Conservation (phyloP, 2,329 filamentous ascomycete species). For the Verticillium alfalfae region DNA sequence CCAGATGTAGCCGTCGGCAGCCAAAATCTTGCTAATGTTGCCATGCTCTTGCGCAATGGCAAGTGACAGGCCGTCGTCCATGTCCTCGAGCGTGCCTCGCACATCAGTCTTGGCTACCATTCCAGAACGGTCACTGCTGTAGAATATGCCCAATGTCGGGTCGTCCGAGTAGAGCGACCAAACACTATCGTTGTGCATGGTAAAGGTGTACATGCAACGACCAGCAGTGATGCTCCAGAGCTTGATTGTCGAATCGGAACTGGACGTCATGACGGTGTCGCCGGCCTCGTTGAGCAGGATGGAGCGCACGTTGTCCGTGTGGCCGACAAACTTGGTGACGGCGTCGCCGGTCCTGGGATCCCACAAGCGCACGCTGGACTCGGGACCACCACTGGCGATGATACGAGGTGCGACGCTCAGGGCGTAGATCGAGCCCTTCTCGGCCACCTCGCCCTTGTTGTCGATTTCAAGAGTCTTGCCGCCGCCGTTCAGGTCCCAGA, state of each 20-base stretch:
- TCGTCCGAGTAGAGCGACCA: constrained; percentile 93
- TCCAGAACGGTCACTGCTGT: constrained; percentile 88
- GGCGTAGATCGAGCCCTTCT: constrained; percentile 95
- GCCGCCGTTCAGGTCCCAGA: constrained; percentile 88
- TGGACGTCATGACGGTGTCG: constrained; percentile 88
- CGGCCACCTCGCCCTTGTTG: constrained; percentile 70
- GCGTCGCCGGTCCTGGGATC: constrained; percentile 83
- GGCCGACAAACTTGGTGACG: constrained; percentile 93
- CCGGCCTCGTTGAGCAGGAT: constrained; percentile 85
- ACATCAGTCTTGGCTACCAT: constrained; percentile 96
- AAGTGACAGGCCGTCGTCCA: constrained; percentile 84
- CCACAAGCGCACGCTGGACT: constrained; percentile 89
- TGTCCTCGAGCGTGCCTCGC: constrained; percentile 56
- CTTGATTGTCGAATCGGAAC: constrained; percentile 95
- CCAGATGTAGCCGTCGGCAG: constrained; percentile 76
- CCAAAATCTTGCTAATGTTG: constrained; percentile 64
- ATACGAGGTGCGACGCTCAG: constrained; percentile 74
- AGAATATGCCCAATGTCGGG: constrained; percentile 81
- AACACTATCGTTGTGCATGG: constrained; percentile 98
- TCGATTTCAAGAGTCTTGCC: constrained; percentile 86
- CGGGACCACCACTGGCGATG: constrained; percentile 86
- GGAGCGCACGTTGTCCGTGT: constrained; percentile 89
- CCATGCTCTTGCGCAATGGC: constrained; percentile 92
- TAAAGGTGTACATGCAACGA: constrained; percentile 94
- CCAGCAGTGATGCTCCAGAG: constrained; percentile 95